These are phyloP conservation scores for Yamadazyma triangularis DNA, from an alignment of 1,139 yeast genomes.

Conservation along the genomic window DNA sequence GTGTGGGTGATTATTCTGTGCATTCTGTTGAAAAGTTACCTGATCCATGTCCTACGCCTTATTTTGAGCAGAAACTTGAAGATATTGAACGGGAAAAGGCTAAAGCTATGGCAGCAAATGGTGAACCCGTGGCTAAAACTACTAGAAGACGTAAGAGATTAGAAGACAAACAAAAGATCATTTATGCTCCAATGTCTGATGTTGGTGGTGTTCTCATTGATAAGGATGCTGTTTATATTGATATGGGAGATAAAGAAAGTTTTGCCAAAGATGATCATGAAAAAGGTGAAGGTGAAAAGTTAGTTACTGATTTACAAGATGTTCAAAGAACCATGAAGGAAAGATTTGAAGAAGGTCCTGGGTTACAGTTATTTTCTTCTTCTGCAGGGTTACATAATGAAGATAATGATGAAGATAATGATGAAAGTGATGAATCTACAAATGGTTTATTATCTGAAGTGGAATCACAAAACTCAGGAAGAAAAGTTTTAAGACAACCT, in stretches of 20 bases:
- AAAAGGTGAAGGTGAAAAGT: constrained; percentile 74
- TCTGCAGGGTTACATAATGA: constrained; percentile 44
- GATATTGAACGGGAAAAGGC: constrained; percentile 70
- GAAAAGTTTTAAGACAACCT: constrained; percentile 57
- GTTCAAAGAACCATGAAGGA: constrained; percentile 63
- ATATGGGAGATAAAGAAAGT: constrained; percentile 61
- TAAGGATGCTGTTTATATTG: constrained; percentile 94
- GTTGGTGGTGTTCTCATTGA: constrained; percentile 97
- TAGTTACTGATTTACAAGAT: constrained; percentile 77
- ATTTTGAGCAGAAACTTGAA: constrained; percentile 78
- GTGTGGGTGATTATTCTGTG: constrained; percentile 85
- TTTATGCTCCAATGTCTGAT: constrained; percentile 99
- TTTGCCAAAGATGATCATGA: constrained; percentile 57
- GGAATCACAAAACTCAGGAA: constrained; percentile 41
- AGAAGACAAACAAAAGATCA: constrained; percentile 89
- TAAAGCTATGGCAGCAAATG: constrained; percentile 56
- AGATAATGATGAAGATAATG: constrained; percentile 37
- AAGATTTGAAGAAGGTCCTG: constrained; percentile 59
- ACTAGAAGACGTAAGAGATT: constrained; percentile 78
- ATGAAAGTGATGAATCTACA: constrained; percentile 27
- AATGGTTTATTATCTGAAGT: constrained; percentile 29
- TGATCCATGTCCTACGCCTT: constrained; percentile 99
- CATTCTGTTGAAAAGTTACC: constrained; percentile 82
- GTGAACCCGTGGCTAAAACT: constrained; percentile 50
- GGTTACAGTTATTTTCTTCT: constrained; percentile 65